Base-by-base conservation (phyloP, 441 rosid genomes). In the Mallotus repandus region DNA sequence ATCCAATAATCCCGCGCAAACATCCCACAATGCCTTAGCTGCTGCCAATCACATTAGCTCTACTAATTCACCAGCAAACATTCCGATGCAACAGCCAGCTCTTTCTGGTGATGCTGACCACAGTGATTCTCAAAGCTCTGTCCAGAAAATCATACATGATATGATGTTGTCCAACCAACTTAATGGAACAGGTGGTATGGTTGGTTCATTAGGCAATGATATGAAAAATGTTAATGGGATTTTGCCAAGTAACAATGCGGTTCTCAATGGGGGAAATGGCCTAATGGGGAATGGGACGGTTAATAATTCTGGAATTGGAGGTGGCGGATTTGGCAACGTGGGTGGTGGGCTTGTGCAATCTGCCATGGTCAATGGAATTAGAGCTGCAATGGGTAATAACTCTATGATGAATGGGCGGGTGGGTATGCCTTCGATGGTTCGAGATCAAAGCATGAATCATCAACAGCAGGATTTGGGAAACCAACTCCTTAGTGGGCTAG, bases 401-500 rank as follows among this genome's bases (percentile, higher is more conserved):
- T 67, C 88, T 38, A 63, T 86, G 63, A 84, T 89, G 86, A 96
- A 89, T 63, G 98, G 93, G 52, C 85, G 98, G 77, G 79, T 85
- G 32, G 87, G 89, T 62, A 80, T 89, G 86, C 38, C 82, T 7
- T 62, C 82, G 6, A 83, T 93, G 83, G 81, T 77, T 7, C 84
- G 94, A 63, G 96, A 91, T 52, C 96, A 88, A 66, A 82, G 80
- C 74, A 76, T 83, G 86, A 88, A 79, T 79, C 86, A 81, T 77
- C 90, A 86, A 61, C 97, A 89, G 46, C 92, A 87, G 68, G 98
- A 91, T 75, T 71, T 88, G 69, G 95, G 97, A 78, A 93, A 84
- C 83, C 97, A 90, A 64, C 81, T 89, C 76, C 89, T 92, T 7
- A 77, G 72, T 69, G 97, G 94, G 29, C 58, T 91, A 69, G 98